Evolutionary conservation across 2,329 filamentous ascomycete species (phyloP).

Genomic region (Epichloe amarillans): DNA sequence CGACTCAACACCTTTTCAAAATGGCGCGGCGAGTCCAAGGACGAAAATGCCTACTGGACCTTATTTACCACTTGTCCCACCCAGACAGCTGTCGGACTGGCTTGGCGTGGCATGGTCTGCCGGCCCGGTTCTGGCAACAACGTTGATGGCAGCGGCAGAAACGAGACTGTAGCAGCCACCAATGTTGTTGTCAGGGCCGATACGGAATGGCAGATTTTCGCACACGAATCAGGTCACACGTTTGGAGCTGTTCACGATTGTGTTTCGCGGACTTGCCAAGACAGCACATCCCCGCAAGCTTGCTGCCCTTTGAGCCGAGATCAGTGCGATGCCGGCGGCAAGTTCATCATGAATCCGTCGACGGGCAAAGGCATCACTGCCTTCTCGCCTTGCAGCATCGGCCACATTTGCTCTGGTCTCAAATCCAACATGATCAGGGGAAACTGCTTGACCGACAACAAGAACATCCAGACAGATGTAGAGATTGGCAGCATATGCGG

Average conservation of each 20-base stretch:
- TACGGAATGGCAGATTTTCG: slow-evolving; percentile 90
- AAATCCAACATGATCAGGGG: slow-evolving; percentile 55
- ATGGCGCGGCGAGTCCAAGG: slow-evolving; percentile 68
- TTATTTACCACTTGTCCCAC: slow-evolving; percentile 73
- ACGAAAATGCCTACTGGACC: slow-evolving; percentile 88
- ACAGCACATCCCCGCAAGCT: slow-evolving; percentile 35
- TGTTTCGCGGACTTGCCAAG: slow-evolving; percentile 53
- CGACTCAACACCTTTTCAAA: slow-evolving; percentile 77
- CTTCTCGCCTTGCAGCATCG: slow-evolving; percentile 82
- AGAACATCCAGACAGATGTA: slow-evolving; percentile 65
- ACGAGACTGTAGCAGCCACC: slow-evolving; percentile 67
- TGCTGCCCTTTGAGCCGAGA: slow-evolving; percentile 66
- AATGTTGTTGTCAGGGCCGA: slow-evolving; percentile 80
- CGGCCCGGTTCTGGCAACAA: slow-evolving; percentile 42
- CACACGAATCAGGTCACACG: slow-evolving; percentile 86
- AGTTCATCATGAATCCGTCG: slow-evolving; percentile 93
- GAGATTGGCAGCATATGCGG: slow-evolving; percentile 80
- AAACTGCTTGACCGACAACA: slow-evolving; percentile 72
- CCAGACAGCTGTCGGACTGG: slow-evolving; percentile 72
- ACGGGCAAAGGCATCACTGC: slow-evolving; percentile 57
- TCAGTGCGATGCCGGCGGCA: slow-evolving; percentile 61
- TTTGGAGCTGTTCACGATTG: slow-evolving; percentile 97
- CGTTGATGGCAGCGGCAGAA: slow-evolving; percentile 31
- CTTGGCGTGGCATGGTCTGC: slow-evolving; percentile 87
- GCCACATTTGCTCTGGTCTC: slow-evolving; percentile 86